phyloP scores from a whole-genome alignment of 352 stramenopile genomes.

The Peronosclerospora sorghi region DNA sequence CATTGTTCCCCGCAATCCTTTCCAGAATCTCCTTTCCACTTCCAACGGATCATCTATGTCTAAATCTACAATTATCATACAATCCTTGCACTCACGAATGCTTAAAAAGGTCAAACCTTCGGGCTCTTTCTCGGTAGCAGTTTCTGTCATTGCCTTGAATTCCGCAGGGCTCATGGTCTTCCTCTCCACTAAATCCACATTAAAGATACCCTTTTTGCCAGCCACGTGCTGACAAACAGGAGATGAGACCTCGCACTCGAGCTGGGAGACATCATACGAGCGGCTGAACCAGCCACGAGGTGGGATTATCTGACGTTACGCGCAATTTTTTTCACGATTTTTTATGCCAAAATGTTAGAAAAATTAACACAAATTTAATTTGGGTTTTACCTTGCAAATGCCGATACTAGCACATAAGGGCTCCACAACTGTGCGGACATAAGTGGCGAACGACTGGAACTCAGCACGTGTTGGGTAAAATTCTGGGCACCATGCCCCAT shows the following conservation, averaged over 20 bases:
- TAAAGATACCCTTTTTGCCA: constrained; percentile 85
- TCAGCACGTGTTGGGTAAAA: constrained; percentile 77
- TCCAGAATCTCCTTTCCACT: constrained; percentile 84
- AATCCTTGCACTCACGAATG: background rate
- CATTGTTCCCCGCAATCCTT: constrained; percentile 72
- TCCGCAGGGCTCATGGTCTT: constrained; percentile 54
- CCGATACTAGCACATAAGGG: constrained; percentile 62
- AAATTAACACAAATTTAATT: background rate
- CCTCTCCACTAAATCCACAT: constrained; percentile 83
- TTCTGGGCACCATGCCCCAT: constrained; percentile 63
- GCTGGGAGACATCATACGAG: constrained; percentile 41
- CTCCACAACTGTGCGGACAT: constrained; percentile 78
- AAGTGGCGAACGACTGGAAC: constrained; percentile 77
- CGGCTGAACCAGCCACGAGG: constrained; percentile 68
- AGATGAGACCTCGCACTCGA: constrained; percentile 38
- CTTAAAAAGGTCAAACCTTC: constrained; percentile 6
- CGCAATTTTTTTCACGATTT: background rate
- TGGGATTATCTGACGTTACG: constrained; percentile 38
- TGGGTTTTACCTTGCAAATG: constrained; percentile 79
- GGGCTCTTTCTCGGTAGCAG: constrained; percentile 19
- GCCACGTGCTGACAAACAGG: constrained; percentile 82
- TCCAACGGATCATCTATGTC: constrained; percentile 32
- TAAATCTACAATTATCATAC: constrained; percentile 1
- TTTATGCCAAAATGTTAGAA: constrained; percentile 1
- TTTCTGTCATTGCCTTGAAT: constrained; percentile 44